Evolutionary conservation across 1,284 basidiomycete species (phyloP), one percentile per base, ranked within the genome.

Genomic region (Microbotryum scabiosae): DNA sequence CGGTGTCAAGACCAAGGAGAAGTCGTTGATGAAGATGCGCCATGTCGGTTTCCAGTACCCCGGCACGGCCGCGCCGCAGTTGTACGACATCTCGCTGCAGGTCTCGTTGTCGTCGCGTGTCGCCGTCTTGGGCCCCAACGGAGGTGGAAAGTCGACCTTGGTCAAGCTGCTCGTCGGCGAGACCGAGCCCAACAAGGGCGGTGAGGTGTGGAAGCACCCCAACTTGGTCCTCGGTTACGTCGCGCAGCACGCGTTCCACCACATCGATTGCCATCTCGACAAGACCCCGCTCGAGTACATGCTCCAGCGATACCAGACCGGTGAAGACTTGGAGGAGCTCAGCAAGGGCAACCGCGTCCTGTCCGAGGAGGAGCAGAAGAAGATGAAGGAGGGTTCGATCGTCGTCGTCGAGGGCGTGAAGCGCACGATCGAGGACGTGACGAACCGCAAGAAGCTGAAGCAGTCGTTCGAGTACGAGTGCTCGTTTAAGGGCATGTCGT

Each of bases 1-100:
- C 70, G 93, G 92, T 87, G 92, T 97, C 81, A 97, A 97, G 87
- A 97, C 93, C 76, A 97, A 97, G 84, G 92, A 97, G 81, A 97
- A 96, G 85, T 85, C 85, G 70, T 80, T 97, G 72, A 80, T 97
- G 73, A 97, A 97, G 84, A 96, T 97, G 91, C 87, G 90, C 76
- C 88, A 90, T 77, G 91, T 94, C 72, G 88, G 87, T 73, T 97
- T 92, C 88, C 90, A 96, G 79, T 97, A 97, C 80, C 90, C 90
- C 51, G 82, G 84, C 46, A 83, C 88, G 71, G 73, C 84, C 61
- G 82, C 86, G 62, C 92, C 93, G 77, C 92, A 96, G 77, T 82
- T 97, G 68, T 87, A 85, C 82, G 88, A 97, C 79, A 90, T 97
- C 79, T 85, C 86, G 59, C 87, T 97, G 70, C 91, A 96, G 85